Percentiles rank a stretch among this genome's conserved stretches.
Evolutionary conservation across 108 stramenopile genomes (phyloP).

Genomic region (Cyclostephanos tholiformis): DNA sequence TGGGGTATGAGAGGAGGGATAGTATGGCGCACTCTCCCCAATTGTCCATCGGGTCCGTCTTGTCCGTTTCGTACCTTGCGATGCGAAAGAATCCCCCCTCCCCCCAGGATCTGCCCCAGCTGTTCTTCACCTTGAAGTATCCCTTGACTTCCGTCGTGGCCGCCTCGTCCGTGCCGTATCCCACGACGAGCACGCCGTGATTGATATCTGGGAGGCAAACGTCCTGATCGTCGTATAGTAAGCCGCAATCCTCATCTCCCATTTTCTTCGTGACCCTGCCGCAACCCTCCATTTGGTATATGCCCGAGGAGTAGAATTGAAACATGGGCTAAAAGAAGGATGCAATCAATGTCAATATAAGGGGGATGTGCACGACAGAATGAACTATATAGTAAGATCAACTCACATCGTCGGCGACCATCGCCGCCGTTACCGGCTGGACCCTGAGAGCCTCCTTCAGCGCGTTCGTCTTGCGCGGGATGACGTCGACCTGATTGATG

Average conservation of each 20-base stretch:
- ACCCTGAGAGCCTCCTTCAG: constrained; percentile 72
- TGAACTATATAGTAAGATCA: too few relatives aligned
- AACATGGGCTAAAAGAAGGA: too few relatives aligned
- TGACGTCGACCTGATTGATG: constrained; percentile 83
- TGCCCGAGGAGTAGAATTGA: constrained; percentile 96
- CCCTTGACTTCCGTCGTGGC: constrained; percentile 52
- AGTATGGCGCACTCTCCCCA: constrained; percentile 85
- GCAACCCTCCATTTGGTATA: constrained; percentile 75
- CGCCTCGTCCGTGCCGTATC: constrained; percentile 90
- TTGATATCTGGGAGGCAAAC: constrained; percentile 80
- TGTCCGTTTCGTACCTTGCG: constrained; percentile 55
- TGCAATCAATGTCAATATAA: too few relatives aligned
- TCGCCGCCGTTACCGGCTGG: constrained; percentile 83
- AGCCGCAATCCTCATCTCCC: constrained; percentile 17
- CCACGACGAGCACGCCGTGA: constrained; percentile 96
- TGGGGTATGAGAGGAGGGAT: constrained; percentile 44
- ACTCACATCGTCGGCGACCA: constrained; percentile 78
- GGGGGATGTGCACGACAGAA: too few relatives aligned
- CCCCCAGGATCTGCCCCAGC: constrained; percentile 91
- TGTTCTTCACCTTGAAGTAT: constrained; percentile 89
- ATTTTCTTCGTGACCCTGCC: constrained; percentile 50
- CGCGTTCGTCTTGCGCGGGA: constrained; percentile 66
- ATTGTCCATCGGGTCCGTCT: constrained; percentile 59
- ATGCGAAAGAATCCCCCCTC: constrained; percentile 90
- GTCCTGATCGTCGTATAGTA: constrained; percentile 43